Percentiles rank a stretch among this genome's conserved stretches.
Evolutionary conservation across 1,284 basidiomycete species (phyloP).

Genomic region (Austroboletus niveus): DNA sequence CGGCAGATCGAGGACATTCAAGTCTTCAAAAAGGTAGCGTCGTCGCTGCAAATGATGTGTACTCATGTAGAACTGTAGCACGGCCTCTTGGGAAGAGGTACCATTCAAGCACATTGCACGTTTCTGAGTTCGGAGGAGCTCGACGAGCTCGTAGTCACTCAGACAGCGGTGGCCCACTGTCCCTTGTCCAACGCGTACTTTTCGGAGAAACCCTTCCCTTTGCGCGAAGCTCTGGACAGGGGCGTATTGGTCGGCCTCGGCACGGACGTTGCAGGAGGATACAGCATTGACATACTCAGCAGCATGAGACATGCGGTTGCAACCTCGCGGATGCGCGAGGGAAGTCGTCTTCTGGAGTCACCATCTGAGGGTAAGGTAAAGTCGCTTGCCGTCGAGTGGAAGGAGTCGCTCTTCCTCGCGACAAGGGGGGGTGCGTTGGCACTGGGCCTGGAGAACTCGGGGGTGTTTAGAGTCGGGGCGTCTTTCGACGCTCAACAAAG

Average conservation of each 20-base stretch:
- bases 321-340: slow-evolving; percentile 71
- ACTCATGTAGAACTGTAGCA: slow-evolving; percentile 38
- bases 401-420: slow-evolving; percentile 74
- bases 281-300: slow-evolving; percentile 71
- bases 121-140: slow-evolving; percentile 58
- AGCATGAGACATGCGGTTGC: slow-evolving; percentile 77
- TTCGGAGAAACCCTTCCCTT: slow-evolving; percentile 67
- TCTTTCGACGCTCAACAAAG: slow-evolving; percentile 82
- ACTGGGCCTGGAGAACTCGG: slow-evolving; percentile 51
- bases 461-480: slow-evolving; percentile 63
- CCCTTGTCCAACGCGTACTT: slow-evolving; percentile 86
- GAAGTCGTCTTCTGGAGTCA: slow-evolving; percentile 38
- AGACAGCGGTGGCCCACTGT: slow-evolving; percentile 77
- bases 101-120: slow-evolving; percentile 85
- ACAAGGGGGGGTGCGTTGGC: slow-evolving; percentile 74
- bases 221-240: slow-evolving; percentile 68
- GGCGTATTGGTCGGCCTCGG: slow-evolving; percentile 75
- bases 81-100: slow-evolving; percentile 57
- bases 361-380: slow-evolving; percentile 13
- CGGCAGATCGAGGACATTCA: slow-evolving; percentile 68
- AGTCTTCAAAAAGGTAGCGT: slow-evolving; percentile 63
- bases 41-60: neutral
- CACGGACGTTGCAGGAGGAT: slow-evolving; percentile 84
- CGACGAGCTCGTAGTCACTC: slow-evolving; percentile 45
- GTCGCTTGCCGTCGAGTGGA: slow-evolving; percentile 66